Conservation (phyloP, 768 basidiomycete genomes). For the Tylopilus sp. region DNA sequence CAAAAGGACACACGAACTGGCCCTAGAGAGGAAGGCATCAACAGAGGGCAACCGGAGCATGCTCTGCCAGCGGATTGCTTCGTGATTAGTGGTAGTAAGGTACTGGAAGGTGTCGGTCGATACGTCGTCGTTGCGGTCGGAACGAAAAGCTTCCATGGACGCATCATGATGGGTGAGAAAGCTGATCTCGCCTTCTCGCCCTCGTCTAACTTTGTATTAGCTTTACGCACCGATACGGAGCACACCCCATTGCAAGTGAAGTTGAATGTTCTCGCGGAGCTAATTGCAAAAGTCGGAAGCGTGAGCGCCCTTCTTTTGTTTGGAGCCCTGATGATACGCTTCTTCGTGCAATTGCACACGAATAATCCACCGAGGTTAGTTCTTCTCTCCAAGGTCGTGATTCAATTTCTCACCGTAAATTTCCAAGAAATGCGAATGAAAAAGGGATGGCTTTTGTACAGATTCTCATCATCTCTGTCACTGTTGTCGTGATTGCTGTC, state of each 20-base stretch:
- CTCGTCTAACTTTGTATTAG: constrained; percentile 36
- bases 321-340: constrained; percentile 82
- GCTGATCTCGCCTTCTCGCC: background rate
- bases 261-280: constrained; percentile 88
- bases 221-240: constrained; percentile 81
- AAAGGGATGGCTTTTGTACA: constrained; percentile 91
- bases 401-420: constrained; percentile 7
- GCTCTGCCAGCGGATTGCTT: constrained; percentile 69
- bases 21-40: constrained; percentile 20
- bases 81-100: constrained; percentile 86
- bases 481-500: constrained; percentile 83
- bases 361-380: constrained; percentile 53
- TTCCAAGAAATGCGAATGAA: constrained; percentile 59
- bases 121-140: constrained; percentile 95
- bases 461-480: constrained; percentile 92
- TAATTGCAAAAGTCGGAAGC: constrained; percentile 90
- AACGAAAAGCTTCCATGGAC: constrained; percentile 89
- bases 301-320: constrained; percentile 82
- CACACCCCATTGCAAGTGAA: constrained; percentile 93
- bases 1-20: constrained; percentile 36
- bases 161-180: constrained; percentile 89
- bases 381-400: background rate
- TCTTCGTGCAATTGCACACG: constrained; percentile 83
- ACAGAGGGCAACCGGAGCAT: constrained; percentile 21
- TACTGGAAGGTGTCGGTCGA: constrained; percentile 88